Conservation (phyloP, 1,284 basidiomycete species). For the Apiotrichum mycotoxinovorans region DNA sequence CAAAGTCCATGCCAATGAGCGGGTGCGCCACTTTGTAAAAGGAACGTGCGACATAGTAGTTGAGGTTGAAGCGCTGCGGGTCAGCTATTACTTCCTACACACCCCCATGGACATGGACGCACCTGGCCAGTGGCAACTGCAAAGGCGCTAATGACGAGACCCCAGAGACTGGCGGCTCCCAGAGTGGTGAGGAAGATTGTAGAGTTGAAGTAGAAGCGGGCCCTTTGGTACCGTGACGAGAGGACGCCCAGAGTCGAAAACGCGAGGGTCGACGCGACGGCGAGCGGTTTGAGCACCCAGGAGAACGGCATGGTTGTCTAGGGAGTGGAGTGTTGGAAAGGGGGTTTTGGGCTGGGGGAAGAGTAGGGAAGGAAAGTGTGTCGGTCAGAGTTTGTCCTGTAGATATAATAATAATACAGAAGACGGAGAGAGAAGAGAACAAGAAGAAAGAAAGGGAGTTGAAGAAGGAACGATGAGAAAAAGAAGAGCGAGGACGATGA, state of each 20-base stretch:
- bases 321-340: not conserved
- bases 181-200: constrained; percentile 71
- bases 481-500: no score
- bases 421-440: no score
- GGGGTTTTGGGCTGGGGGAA: not conserved
- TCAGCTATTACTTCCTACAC: not conserved
- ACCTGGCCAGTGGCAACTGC: constrained; percentile 64
- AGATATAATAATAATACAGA: no score
- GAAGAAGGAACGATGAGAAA: not conserved
- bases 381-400: no score
- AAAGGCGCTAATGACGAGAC: constrained; percentile 66
- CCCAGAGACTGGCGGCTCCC: constrained; percentile 70
- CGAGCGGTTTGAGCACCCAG: constrained; percentile 44
- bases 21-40: constrained; percentile 73
- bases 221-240: constrained; percentile 35
- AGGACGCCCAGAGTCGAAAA: constrained; percentile 43
- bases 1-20: constrained; percentile 66
- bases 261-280: constrained; percentile 41
- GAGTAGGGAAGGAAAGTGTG: not conserved
- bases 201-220: constrained; percentile 62
- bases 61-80: constrained; percentile 69
- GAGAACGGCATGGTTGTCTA: constrained; percentile 19
- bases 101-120: constrained; percentile 9
- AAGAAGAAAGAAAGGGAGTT: no score
- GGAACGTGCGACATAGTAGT: constrained; percentile 75